Percentiles rank a stretch among this genome's conserved stretches.
Evolutionary conservation across 208 protist species (phyloP).

Genomic region (Acanthamoeba healyi): DNA sequence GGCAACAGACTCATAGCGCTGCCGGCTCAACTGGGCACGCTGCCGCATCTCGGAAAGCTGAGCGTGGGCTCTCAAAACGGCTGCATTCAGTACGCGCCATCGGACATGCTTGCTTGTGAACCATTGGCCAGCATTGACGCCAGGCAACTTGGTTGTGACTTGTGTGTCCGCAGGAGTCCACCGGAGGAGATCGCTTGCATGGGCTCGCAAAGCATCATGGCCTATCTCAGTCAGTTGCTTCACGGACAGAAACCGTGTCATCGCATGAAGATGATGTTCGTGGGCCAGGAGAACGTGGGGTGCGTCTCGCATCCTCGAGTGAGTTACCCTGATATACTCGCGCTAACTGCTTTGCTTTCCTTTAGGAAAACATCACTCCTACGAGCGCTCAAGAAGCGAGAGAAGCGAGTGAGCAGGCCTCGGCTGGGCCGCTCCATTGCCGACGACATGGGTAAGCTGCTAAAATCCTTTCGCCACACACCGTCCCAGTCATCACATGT

Average conservation of each 20-base stretch:
- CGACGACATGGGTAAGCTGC: too few relatives aligned
- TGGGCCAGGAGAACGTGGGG: slow-evolving; percentile 56
- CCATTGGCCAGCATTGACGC: not conserved
- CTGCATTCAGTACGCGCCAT: not conserved
- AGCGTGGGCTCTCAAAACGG: not conserved
- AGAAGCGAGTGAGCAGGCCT: not conserved
- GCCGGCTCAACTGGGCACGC: slow-evolving; percentile 8
- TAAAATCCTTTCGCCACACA: not conserved
- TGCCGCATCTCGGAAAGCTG: not conserved
- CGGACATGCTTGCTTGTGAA: too few relatives aligned
- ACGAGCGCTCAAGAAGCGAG: not conserved
- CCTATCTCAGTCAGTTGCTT: not conserved
- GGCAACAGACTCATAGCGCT: not conserved
- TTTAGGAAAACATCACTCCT: slow-evolving; percentile 7
- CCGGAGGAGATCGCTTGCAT: not conserved
- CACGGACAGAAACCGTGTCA: slow-evolving; percentile 8
- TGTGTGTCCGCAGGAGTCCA: not conserved
- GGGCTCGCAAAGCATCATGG: not conserved
- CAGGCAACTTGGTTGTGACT: not conserved
- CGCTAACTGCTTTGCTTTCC: not conserved
- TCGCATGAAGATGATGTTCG: slow-evolving; percentile 60
- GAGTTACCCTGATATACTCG: not conserved
- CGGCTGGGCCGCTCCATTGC: too few relatives aligned
- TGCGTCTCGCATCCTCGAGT: not conserved
- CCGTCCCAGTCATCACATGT: not conserved